phyloP scores from a whole-genome alignment of 2,329 filamentous ascomycete species.

The Pseudogymnoascus sp. region DNA sequence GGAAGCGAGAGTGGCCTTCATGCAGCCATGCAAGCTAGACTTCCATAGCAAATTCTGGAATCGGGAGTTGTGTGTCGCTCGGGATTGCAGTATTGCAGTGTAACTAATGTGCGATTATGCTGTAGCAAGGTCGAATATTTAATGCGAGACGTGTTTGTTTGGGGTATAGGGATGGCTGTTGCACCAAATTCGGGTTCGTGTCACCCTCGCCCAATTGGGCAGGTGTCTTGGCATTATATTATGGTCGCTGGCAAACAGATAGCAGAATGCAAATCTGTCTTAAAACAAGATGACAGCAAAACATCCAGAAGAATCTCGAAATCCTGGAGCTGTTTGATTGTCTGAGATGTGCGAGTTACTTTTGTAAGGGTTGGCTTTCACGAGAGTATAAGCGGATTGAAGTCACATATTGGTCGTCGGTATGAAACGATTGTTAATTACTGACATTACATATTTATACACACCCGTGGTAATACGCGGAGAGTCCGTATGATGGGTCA shows the following conservation, averaged over 20 bases:
- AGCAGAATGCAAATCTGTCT: not conserved
- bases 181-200: not conserved
- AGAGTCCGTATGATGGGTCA: not conserved
- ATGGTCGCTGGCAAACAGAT: not conserved
- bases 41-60: not conserved
- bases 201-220: not conserved
- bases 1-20: conserved; percentile 4
- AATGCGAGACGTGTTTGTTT: conserved; percentile 5
- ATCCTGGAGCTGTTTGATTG: not conserved
- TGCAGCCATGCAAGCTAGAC: not conserved
- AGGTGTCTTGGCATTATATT: conserved; percentile 4
- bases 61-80: not conserved
- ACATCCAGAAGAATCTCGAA: not conserved
- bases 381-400: not conserved
- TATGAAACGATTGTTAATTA: not conserved
- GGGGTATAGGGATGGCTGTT: not conserved
- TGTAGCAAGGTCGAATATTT: not conserved
- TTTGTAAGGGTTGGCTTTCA: not conserved
- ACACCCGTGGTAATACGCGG: not conserved
- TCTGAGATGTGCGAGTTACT: not conserved
- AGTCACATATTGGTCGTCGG: not conserved
- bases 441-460: not conserved
- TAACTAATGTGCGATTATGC: not conserved
- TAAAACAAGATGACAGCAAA: not conserved
- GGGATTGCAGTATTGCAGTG: not conserved